phyloP scores from a whole-genome alignment of 495 filamentous ascomycete species.

The Penicillium diatomitis region DNA sequence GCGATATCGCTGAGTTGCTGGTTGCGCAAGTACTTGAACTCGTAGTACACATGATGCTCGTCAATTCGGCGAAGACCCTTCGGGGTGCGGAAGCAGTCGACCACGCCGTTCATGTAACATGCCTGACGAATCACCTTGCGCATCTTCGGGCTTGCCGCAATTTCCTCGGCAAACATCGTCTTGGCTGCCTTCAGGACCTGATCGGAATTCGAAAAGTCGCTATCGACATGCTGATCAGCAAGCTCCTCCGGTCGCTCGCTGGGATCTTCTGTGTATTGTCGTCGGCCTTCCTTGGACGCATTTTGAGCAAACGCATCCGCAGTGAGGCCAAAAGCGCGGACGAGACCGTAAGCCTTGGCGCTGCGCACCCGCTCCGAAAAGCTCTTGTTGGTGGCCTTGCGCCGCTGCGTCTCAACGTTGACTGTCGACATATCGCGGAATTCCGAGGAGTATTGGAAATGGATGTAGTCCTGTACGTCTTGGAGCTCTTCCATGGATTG shows the following conservation, averaged over 20 bases:
- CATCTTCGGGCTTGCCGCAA: slow-evolving; percentile 81
- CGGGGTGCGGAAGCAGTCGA: slow-evolving; percentile 84
- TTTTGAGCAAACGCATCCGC: slow-evolving; percentile 82
- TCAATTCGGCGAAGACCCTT: slow-evolving; percentile 93
- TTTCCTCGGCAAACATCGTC: slow-evolving; percentile 83
- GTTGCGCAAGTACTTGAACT: slow-evolving; percentile 92
- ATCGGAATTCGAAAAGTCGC: slow-evolving; percentile 68
- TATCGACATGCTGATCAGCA: slow-evolving; percentile 64
- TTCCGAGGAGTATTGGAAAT: slow-evolving; percentile 83
- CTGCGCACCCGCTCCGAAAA: slow-evolving; percentile 77
- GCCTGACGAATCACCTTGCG: slow-evolving; percentile 72
- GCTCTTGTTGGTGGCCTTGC: slow-evolving; percentile 63
- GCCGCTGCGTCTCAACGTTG: slow-evolving; percentile 59
- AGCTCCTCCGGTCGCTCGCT: slow-evolving; percentile 67
- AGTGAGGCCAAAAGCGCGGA: slow-evolving; percentile 82
- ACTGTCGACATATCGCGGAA: slow-evolving; percentile 61
- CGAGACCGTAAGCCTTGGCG: slow-evolving; percentile 68
- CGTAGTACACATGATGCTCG: slow-evolving; percentile 91
- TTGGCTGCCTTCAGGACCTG: slow-evolving; percentile 71
- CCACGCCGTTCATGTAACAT: slow-evolving; percentile 71
- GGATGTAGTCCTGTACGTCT: slow-evolving; percentile 91
- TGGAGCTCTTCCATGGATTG: slow-evolving; percentile 87
- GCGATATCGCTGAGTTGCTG: slow-evolving; percentile 76
- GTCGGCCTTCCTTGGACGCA: slow-evolving; percentile 63
- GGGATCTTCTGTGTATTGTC: slow-evolving; percentile 77